Evolutionary conservation across 305 asterid genomes (phyloP), one percentile per base, ranked within the genome.

Genomic region (Solanum aculeatissimum): DNA sequence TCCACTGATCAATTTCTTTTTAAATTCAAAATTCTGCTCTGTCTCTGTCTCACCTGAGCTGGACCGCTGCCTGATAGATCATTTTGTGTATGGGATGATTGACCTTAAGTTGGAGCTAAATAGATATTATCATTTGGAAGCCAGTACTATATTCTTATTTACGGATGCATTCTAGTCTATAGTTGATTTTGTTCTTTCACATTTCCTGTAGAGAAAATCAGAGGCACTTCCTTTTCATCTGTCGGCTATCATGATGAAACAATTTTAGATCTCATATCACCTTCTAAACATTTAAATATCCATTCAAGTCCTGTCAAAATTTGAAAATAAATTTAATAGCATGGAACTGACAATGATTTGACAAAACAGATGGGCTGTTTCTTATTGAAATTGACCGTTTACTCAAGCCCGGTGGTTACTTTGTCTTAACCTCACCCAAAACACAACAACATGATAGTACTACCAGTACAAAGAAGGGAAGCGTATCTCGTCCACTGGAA

Each of bases 361-460:
- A 80, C 91, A 62, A 81, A 62, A 87, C 99, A 96, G 99, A 91
- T 91, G 96, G 98, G 68, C 82, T 92, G 87, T 90, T 91, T 81
- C 98, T 95, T 86, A 89, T 96, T 80, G 99, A 96, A 93, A 94
- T 92, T 84, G 98, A 96, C 82, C 94, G 99, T 88, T 83, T 96
- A 84, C 97, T 95, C 89, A 95, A 89, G 91, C 99, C 99, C 13
- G 99, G 99, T 88, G 98, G 98, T 86, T 97, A 94, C 92, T 87
- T 97, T 88, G 98, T 95, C 82, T 87, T 97, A 88, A 95, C 98
- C 85, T 92, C 98, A 74, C 95, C 97, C 75, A 87, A 87, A 87
- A 91, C 92, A 87, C 88, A 87, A 85, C 93, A 88, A 81, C 95
- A 92, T 70, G 92, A 89, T 84, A 89, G 88, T 88, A 89, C 92